Percentiles rank a stretch among this genome's conserved stretches.
These are phyloP conservation scores for Mycena vitilis DNA, from an alignment of 768 basidiomycete genomes.

Conservation along the genomic window DNA sequence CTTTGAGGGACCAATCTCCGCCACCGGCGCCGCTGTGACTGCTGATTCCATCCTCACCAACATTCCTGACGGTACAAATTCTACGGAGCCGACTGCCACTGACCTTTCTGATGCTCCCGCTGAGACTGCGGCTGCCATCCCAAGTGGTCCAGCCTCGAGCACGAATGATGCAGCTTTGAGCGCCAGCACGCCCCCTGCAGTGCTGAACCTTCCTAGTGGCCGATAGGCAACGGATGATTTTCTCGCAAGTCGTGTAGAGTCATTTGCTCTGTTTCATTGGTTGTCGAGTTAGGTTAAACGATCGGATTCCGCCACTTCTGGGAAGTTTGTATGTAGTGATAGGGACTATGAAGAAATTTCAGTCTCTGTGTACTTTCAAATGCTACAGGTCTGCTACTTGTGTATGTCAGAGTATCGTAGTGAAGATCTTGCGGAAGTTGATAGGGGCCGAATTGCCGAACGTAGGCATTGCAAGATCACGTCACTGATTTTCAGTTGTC, in stretches of 20 bases:
- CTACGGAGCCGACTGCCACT: slow-evolving; percentile 24
- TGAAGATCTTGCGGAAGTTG: no score
- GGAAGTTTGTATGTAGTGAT: no score
- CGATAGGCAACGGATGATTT: slow-evolving; percentile 6
- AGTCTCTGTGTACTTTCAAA: no score
- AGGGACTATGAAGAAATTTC: no score
- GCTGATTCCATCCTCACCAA: slow-evolving; percentile 29
- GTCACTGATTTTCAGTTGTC: no score
- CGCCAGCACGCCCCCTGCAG: background rate
- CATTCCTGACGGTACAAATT: slow-evolving; percentile 23
- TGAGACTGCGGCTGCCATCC: slow-evolving; percentile 26
- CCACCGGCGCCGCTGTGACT: background rate
- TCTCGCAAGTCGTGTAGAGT: slow-evolving; percentile 6
- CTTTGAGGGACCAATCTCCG: background rate
- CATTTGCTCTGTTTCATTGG: background rate
- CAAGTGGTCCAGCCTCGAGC: slow-evolving; percentile 12
- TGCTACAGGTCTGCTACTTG: no score
- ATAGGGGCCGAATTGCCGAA: no score
- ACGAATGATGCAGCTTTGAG: background rate
- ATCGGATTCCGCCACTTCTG: no score
- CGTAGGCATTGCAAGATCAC: no score
- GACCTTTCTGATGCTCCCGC: slow-evolving; percentile 31
- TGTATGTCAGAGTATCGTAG: no score
- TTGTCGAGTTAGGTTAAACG: background rate
- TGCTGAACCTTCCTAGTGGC: slow-evolving; percentile 44